These are phyloP conservation scores for Westerdykella aurantiaca DNA, from an alignment of 2,329 filamentous ascomycete genomes.

Conservation along the genomic window DNA sequence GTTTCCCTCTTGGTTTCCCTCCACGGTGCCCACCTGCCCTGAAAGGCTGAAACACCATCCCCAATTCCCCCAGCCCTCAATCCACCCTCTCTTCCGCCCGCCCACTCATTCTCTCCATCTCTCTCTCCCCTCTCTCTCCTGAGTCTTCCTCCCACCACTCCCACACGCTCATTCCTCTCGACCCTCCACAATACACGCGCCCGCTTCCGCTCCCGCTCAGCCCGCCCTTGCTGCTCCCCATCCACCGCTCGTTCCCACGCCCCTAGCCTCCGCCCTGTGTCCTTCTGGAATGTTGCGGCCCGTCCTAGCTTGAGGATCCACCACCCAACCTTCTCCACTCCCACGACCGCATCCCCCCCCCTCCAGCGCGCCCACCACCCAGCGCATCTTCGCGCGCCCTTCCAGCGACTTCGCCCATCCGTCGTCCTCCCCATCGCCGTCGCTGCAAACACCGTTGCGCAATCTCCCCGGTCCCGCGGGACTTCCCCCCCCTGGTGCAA, in stretches of 20 bases:
- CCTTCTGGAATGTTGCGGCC: slow-evolving; percentile 27
- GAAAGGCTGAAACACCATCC: background rate
- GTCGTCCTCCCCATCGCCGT: slow-evolving; percentile 1
- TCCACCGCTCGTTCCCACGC: background rate
- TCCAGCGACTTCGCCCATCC: background rate
- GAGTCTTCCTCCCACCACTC: too few relatives aligned
- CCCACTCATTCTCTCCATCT: background rate
- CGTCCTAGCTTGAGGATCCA: background rate
- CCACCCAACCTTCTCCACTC: slow-evolving; percentile 14
- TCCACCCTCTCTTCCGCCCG: background rate
- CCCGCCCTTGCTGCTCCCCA: background rate
- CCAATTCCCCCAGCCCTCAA: background rate
- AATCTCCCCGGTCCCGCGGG: slow-evolving; percentile 1
- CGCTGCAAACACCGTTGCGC: slow-evolving; percentile 4
- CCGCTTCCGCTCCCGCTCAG: background rate
- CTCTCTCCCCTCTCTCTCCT: too few relatives aligned
- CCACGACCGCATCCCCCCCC: slow-evolving; percentile 12
- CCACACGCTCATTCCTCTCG: too few relatives aligned
- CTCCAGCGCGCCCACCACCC: slow-evolving; percentile 6
- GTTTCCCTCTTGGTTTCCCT: too few relatives aligned
- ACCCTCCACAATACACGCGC: slow-evolving; percentile 1
- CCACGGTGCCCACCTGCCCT: background rate
- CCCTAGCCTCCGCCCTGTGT: background rate
- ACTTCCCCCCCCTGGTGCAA: slow-evolving; percentile 13
- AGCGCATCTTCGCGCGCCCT: background rate